Evolutionary conservation across 208 protist genomes (phyloP).

Genomic region (Leishmania major): DNA sequence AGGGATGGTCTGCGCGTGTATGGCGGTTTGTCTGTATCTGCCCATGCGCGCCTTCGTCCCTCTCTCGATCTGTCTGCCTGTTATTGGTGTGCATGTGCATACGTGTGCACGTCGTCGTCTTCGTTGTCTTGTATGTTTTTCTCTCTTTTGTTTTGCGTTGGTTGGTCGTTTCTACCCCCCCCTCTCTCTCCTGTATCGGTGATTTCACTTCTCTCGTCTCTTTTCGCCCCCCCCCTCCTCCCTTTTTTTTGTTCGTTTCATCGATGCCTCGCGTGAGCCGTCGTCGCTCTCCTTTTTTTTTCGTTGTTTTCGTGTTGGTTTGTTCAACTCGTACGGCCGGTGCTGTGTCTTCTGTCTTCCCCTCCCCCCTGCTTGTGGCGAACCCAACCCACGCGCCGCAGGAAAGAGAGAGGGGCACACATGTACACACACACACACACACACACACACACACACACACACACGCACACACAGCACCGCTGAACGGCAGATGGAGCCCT

Average conservation of each 20-base stretch:
- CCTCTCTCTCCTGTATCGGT: constrained; percentile 4
- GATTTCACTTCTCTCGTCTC: background rate
- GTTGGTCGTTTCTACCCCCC: background rate
- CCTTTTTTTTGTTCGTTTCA: background rate
- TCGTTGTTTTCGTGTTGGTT: no score
- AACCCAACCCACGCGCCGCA: no score
- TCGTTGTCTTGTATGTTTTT: background rate
- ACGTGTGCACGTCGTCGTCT: background rate
- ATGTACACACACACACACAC: background rate
- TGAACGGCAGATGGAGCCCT: background rate
- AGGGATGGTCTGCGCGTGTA: background rate
- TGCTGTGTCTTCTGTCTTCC: background rate
- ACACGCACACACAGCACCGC: background rate
- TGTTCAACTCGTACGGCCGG: no score
- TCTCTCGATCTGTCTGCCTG: background rate
- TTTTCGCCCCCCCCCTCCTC: background rate
- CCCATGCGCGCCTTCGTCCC: background rate
- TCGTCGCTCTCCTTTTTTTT: background rate
- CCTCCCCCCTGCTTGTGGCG: background rate
- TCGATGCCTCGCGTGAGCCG: background rate
- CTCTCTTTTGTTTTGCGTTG: background rate
- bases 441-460: background rate
- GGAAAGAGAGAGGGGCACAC: background rate
- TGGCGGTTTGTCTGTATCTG: background rate
- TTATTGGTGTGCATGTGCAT: background rate